phyloP scores from a whole-genome alignment of 306 rosid genomes.

The Vigna unguiculata region DNA sequence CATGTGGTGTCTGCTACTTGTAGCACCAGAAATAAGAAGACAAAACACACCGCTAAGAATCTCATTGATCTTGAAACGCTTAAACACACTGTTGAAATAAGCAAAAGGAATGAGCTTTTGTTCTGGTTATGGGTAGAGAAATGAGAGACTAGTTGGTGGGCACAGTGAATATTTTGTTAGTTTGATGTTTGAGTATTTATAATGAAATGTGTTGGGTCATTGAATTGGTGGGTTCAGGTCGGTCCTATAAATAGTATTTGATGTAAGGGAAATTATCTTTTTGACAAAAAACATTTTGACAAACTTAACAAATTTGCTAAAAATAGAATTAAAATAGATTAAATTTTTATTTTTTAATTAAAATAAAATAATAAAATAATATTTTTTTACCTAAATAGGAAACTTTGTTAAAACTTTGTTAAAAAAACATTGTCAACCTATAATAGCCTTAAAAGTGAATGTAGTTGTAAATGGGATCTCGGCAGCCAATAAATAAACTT shows the following conservation, averaged over 20 bases:
- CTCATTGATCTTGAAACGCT: constrained; percentile 27
- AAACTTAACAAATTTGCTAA: too few species aligned
- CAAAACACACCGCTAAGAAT: constrained; percentile 41
- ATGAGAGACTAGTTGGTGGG: not conserved
- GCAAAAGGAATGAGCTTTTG: not conserved
- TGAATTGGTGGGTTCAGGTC: constrained; percentile 1
- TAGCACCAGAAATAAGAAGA: constrained; percentile 18
- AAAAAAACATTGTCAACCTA: too few species aligned
- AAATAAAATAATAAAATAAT: too few species aligned
- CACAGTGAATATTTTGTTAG: not conserved
- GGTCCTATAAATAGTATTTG: not conserved
- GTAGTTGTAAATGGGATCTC: not conserved
- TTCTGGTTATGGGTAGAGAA: not conserved
- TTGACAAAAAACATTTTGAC: too few species aligned
- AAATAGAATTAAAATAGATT: too few species aligned
- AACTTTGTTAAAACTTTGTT: too few species aligned
- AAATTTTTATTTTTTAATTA: too few species aligned
- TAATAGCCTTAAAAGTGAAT: not conserved
- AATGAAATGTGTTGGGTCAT: not conserved
- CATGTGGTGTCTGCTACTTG: constrained; percentile 33
- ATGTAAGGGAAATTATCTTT: too few species aligned
- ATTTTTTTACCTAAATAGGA: too few species aligned
- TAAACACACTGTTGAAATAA: not conserved
- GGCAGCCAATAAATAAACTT: not conserved
- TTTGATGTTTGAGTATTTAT: not conserved